These are phyloP conservation scores for Cordyceps fumosorosea DNA, from an alignment of 2,329 filamentous ascomycete species.

Conservation along the genomic window DNA sequence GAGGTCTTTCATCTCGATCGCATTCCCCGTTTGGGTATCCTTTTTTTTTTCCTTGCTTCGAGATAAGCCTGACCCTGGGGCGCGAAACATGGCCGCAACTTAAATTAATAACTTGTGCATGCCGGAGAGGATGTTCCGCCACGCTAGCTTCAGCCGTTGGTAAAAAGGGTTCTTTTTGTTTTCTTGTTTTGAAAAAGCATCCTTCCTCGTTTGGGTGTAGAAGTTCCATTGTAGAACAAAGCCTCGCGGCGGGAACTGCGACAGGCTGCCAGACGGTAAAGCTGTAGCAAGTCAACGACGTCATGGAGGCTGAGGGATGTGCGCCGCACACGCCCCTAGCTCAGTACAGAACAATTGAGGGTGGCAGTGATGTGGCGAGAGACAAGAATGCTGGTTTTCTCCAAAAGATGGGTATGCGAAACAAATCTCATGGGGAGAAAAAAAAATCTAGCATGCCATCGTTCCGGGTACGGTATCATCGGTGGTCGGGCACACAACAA, in stretches of 20 bases:
- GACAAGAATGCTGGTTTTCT: not conserved
- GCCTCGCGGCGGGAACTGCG: not conserved
- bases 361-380: not conserved
- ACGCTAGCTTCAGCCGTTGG: too few relatives aligned
- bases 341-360: not conserved
- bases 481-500: not conserved
- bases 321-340: not conserved
- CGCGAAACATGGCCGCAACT: too few relatives aligned
- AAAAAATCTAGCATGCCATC: not conserved
- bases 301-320: not conserved
- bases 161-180: too few relatives aligned
- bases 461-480: not conserved
- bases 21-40: not conserved
- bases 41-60: not conserved
- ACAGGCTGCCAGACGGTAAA: not conserved
- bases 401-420: not conserved
- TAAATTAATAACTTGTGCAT: too few relatives aligned
- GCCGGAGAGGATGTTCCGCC: too few relatives aligned
- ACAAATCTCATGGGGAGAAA: not conserved
- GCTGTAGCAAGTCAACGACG: not conserved
- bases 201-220: not conserved
- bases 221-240: not conserved
- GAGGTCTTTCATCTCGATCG: not conserved
- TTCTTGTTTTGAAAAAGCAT: too few relatives aligned
- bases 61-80: too few relatives aligned